phyloP scores from a whole-genome alignment of 345 rosid genomes.

The Acer saccharum region DNA sequence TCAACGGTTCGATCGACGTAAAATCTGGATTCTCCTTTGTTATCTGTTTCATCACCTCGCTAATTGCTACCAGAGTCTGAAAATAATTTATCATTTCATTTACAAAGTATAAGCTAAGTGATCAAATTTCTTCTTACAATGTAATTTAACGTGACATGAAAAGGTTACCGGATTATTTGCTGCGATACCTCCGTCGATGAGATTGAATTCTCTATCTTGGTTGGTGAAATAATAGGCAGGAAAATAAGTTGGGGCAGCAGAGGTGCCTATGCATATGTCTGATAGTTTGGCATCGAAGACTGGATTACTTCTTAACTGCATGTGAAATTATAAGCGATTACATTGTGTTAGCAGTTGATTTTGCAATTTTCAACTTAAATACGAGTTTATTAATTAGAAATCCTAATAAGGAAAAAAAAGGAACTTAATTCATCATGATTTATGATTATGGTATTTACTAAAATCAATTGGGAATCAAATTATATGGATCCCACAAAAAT shows the following conservation, averaged over 20 bases:
- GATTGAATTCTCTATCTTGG: slow-evolving; percentile 45
- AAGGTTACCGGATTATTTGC: slow-evolving; percentile 67
- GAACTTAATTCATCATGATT: too few species aligned
- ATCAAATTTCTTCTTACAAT: too few species aligned
- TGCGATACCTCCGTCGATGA: slow-evolving; percentile 69
- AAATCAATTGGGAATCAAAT: too few species aligned
- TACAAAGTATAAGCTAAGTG: too few species aligned
- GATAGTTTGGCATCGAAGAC: slow-evolving; percentile 51
- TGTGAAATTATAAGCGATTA: neutral
- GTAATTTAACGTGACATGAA: too few species aligned
- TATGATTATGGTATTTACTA: too few species aligned
- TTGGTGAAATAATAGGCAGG: slow-evolving; percentile 61
- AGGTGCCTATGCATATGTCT: slow-evolving; percentile 68
- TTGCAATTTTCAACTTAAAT: too few species aligned
- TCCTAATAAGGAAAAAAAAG: too few species aligned
- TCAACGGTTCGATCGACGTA: slow-evolving; percentile 40
- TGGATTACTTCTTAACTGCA: slow-evolving; percentile 37
- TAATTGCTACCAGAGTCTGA: slow-evolving; percentile 68
- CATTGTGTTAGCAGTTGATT: neutral
- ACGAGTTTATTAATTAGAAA: too few species aligned
- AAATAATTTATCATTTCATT: neutral
- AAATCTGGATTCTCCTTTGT: slow-evolving; percentile 51
- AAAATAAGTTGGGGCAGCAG: slow-evolving; percentile 75
- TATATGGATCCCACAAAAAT: too few species aligned
- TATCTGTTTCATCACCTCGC: slow-evolving; percentile 60